Base-by-base conservation (phyloP, 208 protist species). In the Sergeia podlipaevii region DNA sequence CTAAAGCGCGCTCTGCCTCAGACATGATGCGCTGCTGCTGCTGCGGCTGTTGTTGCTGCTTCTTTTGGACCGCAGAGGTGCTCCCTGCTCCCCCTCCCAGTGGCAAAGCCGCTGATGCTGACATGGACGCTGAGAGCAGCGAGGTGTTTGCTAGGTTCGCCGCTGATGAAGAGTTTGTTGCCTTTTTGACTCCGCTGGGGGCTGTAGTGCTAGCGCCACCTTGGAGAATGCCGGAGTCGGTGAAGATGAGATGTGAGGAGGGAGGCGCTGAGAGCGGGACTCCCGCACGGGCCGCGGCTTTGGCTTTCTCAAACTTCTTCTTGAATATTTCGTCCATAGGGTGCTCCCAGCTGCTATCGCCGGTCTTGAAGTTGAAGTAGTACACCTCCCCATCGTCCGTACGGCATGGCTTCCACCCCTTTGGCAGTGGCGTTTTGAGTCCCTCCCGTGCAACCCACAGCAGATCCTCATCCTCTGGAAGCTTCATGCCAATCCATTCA, bases 361-460 rank as follows among this genome's bases (percentile, higher is more conserved):
- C 91, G 0, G 93, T 97, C 33, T 71, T 74, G 68, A 98, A 97
- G 77, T 98, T 98, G 65, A 97, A 98, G 82, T 97, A 98, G 74
- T 98, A 98, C 11, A 98, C 61, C 45, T 97, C 93, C 49, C 80
- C 84, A 7, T 83, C 75, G 41, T 90, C 72, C 0, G 91, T 96
- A 53, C 91, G 85, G 73, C 93, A 97, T 13, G 93, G 90, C 70
- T 88, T 93, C 96, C 97, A 98, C 53, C 97, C 77, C 38, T 88
- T 77, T 0, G 97, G 96, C n/a, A 98, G 77, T 4, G 92, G 91
- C 3, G 92, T 87, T 59, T 93, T 96, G 15, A 98, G 79, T 5
- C 91, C 95, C 59, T 98, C 95, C 0, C 70, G 62, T 4, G 95
- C 97, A 39, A 98, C 89, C 70, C 85, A 93, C 17, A 98, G 62